These are phyloP conservation scores for Chlorencoelia australis DNA, from an alignment of 2,329 filamentous ascomycete genomes.

Conservation along the genomic window DNA sequence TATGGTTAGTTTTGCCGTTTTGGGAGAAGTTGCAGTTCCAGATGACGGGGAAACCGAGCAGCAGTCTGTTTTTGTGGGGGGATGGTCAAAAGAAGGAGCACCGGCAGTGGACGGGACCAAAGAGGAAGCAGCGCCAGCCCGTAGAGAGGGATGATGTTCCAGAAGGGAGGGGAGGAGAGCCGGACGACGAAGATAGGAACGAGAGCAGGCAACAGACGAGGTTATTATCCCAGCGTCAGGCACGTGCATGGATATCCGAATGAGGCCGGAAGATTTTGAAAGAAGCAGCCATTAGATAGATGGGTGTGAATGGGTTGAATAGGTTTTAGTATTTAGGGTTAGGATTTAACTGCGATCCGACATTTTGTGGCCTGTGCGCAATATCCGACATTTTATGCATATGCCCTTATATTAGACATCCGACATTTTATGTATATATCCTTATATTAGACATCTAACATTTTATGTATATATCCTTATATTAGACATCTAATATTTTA, in stretches of 20 bases:
- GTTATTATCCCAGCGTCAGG: background rate
- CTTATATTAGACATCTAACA: no score
- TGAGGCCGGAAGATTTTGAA: background rate
- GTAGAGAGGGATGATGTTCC: background rate
- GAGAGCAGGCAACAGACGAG: background rate
- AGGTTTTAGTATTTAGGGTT: no score
- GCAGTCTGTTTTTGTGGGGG: conserved; percentile 6
- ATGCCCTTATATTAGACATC: no score
- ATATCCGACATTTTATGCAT: no score
- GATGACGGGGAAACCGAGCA: conserved; percentile 1
- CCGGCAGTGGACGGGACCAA: conserved; percentile 6
- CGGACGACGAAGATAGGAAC: conserved; percentile 1
- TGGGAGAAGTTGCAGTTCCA: conserved; percentile 9
- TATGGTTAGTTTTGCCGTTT: conserved; percentile 20
- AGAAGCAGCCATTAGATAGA: background rate
- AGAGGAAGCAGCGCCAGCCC: conserved; percentile 1
- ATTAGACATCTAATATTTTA: no score
- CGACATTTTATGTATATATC: no score
- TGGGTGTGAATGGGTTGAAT: background rate
- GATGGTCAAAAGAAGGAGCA: conserved; percentile 7
- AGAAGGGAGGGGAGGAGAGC: background rate
- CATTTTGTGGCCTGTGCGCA: no score
- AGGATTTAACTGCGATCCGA: no score
- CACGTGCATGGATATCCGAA: background rate
- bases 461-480: no score